These are phyloP conservation scores for Ramaria rubella DNA, from an alignment of 768 basidiomycete genomes.

Conservation along the genomic window DNA sequence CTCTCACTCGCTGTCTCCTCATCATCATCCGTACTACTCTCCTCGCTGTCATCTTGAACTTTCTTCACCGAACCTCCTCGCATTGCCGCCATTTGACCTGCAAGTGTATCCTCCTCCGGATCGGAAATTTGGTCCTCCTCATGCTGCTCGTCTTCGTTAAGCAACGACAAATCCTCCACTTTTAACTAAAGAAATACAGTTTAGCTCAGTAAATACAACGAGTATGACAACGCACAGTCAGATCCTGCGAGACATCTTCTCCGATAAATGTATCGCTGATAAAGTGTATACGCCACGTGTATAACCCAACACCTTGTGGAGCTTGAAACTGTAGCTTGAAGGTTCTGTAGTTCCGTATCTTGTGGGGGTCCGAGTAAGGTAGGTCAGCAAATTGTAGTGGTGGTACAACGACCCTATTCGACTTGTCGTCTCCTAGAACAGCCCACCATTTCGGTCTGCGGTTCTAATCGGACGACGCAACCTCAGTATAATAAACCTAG, in stretches of 20 bases:
- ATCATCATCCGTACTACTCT: constrained; percentile 44
- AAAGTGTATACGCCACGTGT: constrained; percentile 84
- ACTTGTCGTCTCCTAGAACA: constrained; percentile 81
- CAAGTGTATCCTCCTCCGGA: constrained; percentile 92
- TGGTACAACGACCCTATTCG: constrained; percentile 78
- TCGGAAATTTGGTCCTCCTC: constrained; percentile 94
- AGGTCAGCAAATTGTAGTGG: constrained; percentile 78
- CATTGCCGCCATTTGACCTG: constrained; percentile 98
- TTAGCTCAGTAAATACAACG: constrained; percentile 10
- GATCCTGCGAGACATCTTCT: constrained; percentile 62
- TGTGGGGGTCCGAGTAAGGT: constrained; percentile 48
- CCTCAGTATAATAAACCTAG: too few relatives aligned
- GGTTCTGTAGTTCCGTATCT: constrained; percentile 58
- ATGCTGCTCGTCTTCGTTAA: constrained; percentile 50
- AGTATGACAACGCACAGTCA: constrained; percentile 49
- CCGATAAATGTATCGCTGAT: constrained; percentile 87
- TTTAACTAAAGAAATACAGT: constrained; percentile 55
- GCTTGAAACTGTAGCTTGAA: constrained; percentile 96
- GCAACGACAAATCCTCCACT: constrained; percentile 64
- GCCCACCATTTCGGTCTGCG: constrained; percentile 94
- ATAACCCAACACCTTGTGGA: constrained; percentile 73
- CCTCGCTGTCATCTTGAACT: constrained; percentile 36
- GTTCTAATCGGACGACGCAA: constrained; percentile 51
- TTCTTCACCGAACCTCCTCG: constrained; percentile 83
- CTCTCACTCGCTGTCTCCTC: constrained; percentile 35